Evolutionary conservation across 805 yeast species (phyloP).

Genomic region (Danielia reshetovae): DNA sequence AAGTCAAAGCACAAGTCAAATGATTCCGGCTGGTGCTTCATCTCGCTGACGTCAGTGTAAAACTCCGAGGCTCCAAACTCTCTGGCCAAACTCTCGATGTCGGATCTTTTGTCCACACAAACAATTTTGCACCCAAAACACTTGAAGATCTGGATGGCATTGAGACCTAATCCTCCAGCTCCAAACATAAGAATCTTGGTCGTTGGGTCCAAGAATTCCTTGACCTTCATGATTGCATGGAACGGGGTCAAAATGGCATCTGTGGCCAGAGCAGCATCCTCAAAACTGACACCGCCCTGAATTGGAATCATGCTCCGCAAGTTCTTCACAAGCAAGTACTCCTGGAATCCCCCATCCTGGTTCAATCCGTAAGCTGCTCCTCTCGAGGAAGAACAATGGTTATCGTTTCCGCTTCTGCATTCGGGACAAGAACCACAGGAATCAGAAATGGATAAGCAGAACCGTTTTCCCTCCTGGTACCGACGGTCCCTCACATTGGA

Average conservation of each 20-base stretch:
- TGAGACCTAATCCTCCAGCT: constrained; percentile 41
- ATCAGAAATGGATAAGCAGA: constrained; percentile 24
- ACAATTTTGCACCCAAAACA: constrained; percentile 31
- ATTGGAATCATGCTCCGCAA: constrained; percentile 33
- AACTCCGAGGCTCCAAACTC: constrained; percentile 41
- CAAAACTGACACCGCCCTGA: constrained; percentile 37
- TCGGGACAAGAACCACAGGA: constrained; percentile 33
- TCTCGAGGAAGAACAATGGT: constrained; percentile 19
- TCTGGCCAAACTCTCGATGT: constrained; percentile 20
- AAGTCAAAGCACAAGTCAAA: constrained; percentile 38
- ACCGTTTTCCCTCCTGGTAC: constrained; percentile 29
- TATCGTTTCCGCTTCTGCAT: constrained; percentile 36
- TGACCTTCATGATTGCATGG: constrained; percentile 38
- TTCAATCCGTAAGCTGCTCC: constrained; percentile 31
- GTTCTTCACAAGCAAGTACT: constrained; percentile 34
- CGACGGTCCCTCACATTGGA: constrained; percentile 15
- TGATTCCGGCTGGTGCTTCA: constrained; percentile 25
- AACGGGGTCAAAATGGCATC: constrained; percentile 43
- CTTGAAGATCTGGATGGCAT: constrained; percentile 38
- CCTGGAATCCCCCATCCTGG: constrained; percentile 40
- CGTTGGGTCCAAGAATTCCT: constrained; percentile 25
- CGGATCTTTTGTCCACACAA: constrained; percentile 25
- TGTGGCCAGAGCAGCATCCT: constrained; percentile 38
- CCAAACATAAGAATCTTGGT: constrained; percentile 37
- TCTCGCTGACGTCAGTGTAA: constrained; percentile 24